These are phyloP conservation scores for Mycena sanguinolenta DNA, from an alignment of 768 basidiomycete genomes.

Conservation along the genomic window DNA sequence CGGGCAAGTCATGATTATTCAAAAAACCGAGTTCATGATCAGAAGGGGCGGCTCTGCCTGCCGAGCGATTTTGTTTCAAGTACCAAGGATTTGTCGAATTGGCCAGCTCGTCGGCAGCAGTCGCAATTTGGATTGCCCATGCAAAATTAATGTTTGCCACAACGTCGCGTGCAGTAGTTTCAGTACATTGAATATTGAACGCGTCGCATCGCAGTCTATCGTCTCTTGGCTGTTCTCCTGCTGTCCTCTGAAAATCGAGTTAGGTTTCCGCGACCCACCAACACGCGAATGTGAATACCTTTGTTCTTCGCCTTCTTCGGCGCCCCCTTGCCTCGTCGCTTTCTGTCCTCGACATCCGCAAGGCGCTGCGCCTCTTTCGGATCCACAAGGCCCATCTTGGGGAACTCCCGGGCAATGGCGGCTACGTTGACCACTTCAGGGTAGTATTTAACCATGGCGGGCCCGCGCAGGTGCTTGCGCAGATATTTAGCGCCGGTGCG, in stretches of 20 bases:
- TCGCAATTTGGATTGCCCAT: too few relatives aligned
- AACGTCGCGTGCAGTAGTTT: too few relatives aligned
- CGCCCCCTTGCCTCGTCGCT: conserved; percentile 84
- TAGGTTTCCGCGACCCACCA: background rate
- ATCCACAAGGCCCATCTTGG: conserved; percentile 72
- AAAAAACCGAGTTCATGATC: too few relatives aligned
- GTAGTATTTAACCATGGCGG: conserved; percentile 90
- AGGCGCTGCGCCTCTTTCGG: conserved; percentile 76
- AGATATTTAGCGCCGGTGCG: conserved; percentile 96
- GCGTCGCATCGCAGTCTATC: conserved; percentile 36
- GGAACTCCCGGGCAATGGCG: conserved; percentile 62
- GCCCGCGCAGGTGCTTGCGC: conserved; percentile 83
- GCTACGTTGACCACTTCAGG: conserved; percentile 71
- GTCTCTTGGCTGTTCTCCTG: conserved; percentile 62
- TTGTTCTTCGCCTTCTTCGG: conserved; percentile 84
- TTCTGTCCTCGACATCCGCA: conserved; percentile 75
- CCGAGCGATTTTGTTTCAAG: too few relatives aligned
- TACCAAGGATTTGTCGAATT: too few relatives aligned
- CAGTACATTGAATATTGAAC: too few relatives aligned
- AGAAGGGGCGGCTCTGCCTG: too few relatives aligned
- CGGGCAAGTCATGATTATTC: too few relatives aligned
- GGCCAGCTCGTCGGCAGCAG: too few relatives aligned
- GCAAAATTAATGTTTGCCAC: too few relatives aligned
- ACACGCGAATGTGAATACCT: conserved; percentile 56
- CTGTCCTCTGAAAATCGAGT: conserved; percentile 57